These are phyloP conservation scores for Taiwanofungus camphoratus DNA, from an alignment of 1,284 basidiomycete genomes.

Conservation along the genomic window DNA sequence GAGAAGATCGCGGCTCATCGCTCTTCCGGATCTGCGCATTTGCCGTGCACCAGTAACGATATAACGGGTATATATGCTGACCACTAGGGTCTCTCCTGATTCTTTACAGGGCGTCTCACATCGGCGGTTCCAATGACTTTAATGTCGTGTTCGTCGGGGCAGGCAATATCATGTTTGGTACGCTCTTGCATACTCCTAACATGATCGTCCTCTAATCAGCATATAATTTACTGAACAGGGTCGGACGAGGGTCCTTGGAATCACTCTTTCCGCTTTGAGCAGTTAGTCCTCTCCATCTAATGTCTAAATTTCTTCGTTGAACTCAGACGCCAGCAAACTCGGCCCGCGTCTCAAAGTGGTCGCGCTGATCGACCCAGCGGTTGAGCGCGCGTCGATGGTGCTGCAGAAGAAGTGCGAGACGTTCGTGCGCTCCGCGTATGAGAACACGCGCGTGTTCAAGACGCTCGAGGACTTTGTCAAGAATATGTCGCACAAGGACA, in stretches of 20 bases:
- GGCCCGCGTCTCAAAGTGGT: conserved; percentile 95
- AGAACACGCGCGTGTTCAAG: conserved; percentile 85
- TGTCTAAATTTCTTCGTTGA: conserved; percentile 13
- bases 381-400: conserved; percentile 75
- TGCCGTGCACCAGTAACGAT: neutral
- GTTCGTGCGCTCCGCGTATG: conserved; percentile 92
- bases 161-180: conserved; percentile 93
- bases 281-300: conserved; percentile 41
- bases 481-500: conserved; percentile 55
- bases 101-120: conserved; percentile 41
- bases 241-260: conserved; percentile 89
- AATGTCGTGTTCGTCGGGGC: conserved; percentile 91
- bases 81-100: neutral
- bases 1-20: too few relatives aligned
- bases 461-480: conserved; percentile 84
- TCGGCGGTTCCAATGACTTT: conserved; percentile 65
- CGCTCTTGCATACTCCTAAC: conserved; percentile 15
- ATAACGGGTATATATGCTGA: conserved; percentile 8
- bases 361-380: conserved; percentile 89
- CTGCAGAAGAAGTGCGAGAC: conserved; percentile 90
- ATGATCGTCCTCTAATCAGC: neutral
- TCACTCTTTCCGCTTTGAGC: conserved; percentile 93
- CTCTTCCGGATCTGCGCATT: too few relatives aligned
- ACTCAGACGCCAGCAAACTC: conserved; percentile 76
- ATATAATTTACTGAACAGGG: conserved; percentile 36